phyloP scores from a whole-genome alignment of 2,329 filamentous ascomycete species.

The Botrytis cinerea region DNA sequence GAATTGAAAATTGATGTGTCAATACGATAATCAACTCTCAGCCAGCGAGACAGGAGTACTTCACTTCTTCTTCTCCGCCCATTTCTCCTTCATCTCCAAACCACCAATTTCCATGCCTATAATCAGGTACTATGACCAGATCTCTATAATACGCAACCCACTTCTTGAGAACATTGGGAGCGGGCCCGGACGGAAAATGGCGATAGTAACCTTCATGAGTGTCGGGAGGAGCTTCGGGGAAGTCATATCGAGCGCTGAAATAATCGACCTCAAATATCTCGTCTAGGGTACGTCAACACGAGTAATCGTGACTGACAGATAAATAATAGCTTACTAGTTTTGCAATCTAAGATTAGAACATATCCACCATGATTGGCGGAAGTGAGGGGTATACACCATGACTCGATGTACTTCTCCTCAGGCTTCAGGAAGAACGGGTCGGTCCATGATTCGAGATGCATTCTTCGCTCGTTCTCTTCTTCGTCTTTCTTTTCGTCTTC shows the following conservation, averaged over 20 bases:
- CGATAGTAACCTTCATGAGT: constrained; percentile 23
- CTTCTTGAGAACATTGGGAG: constrained; percentile 23
- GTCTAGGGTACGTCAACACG: constrained; percentile 20
- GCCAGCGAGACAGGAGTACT: neutral
- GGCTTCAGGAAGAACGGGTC: constrained; percentile 20
- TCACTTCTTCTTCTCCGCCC: constrained; percentile 15
- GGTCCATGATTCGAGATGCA: constrained; percentile 23
- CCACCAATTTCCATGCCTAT: constrained; percentile 20
- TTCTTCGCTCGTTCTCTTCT: constrained; percentile 15
- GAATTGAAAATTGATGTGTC: constrained; percentile 3
- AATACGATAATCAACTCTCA: constrained; percentile 1
- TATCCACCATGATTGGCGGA: constrained; percentile 24
- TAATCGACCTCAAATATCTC: constrained; percentile 24
- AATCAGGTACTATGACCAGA: constrained; percentile 24
- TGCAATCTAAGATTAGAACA: constrained; percentile 25
- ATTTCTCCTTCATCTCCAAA: constrained; percentile 19
- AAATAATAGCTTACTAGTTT: constrained; percentile 18
- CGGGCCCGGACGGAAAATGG: constrained; percentile 23
- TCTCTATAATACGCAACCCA: constrained; percentile 24
- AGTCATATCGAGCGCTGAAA: constrained; percentile 17
- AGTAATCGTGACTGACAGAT: constrained; percentile 10
- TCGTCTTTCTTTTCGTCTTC: constrained; percentile 6
- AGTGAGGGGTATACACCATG: constrained; percentile 25
- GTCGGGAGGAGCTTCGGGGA: constrained; percentile 19
- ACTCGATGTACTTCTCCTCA: constrained; percentile 21